phyloP scores from a whole-genome alignment of 192 early-diverging fungal species.

The Mortierella antarctica region DNA sequence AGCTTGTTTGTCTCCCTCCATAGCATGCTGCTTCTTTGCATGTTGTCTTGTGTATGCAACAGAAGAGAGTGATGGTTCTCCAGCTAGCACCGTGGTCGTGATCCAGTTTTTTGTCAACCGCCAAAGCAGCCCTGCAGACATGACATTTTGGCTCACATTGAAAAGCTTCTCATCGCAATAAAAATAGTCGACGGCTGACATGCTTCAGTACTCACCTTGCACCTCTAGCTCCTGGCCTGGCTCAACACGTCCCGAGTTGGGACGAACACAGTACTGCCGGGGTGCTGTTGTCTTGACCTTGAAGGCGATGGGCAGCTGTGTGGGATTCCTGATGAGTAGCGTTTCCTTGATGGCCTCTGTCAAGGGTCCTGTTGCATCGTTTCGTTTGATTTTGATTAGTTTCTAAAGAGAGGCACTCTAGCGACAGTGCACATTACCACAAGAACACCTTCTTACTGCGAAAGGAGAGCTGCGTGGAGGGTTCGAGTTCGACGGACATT shows the following conservation, averaged over 20 bases:
- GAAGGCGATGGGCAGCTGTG: conserved; percentile 81
- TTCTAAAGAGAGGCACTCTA: background rate
- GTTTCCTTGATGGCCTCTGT: conserved; percentile 65
- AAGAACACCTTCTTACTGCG: conserved; percentile 57
- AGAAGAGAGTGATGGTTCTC: no score
- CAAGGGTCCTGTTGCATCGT: conserved; percentile 67
- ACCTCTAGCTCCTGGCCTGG: conserved; percentile 75
- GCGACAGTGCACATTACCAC: no score
- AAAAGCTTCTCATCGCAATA: background rate
- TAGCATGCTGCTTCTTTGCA: no score
- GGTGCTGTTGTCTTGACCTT: conserved; percentile 99
- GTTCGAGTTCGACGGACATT: conserved; percentile 74
- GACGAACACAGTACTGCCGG: conserved; percentile 96
- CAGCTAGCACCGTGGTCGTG: no score
- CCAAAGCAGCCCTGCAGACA: no score
- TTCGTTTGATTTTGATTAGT: background rate
- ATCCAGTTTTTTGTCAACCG: no score
- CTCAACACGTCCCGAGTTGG: conserved; percentile 87
- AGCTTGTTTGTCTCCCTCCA: no score
- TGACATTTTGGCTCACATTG: no score
- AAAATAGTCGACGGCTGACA: background rate
- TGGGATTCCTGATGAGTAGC: conserved; percentile 69
- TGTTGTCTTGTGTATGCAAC: no score
- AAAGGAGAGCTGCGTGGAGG: conserved; percentile 65
- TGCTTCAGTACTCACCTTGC: conserved; percentile 64